phyloP scores from a whole-genome alignment of 164 flowering plant genomes.

The Malania oleifera region DNA sequence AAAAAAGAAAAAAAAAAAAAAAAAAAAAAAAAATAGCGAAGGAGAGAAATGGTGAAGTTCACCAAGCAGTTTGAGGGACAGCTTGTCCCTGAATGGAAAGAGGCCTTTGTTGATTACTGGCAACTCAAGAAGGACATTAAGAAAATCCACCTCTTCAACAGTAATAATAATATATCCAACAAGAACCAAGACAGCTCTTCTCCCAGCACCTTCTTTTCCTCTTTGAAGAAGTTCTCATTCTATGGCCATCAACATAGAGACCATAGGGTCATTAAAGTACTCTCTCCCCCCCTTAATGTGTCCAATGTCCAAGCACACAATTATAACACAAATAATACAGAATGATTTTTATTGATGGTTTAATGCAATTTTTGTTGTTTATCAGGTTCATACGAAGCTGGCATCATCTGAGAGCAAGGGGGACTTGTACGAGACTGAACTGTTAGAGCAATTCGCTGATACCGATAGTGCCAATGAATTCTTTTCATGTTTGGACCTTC shows the following conservation, averaged over 20 bases:
- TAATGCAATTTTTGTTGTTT: conserved; percentile 9
- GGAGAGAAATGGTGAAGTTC: conserved; percentile 78
- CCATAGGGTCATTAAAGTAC: conserved; percentile 71
- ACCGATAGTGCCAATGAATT: conserved; percentile 65
- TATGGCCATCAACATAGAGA: conserved; percentile 47
- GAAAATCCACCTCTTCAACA: conserved; percentile 52
- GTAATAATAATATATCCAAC: conserved; percentile 12
- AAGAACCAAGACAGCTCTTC: conserved; percentile 30
- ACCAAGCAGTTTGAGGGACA: conserved; percentile 94
- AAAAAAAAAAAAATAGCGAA: too few relatives aligned
- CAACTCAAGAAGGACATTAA: conserved; percentile 83
- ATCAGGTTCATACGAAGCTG: conserved; percentile 79
- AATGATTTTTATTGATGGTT: background rate
- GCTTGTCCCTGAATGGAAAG: conserved; percentile 97
- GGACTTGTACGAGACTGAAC: conserved; percentile 77
- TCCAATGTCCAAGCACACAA: too few relatives aligned
- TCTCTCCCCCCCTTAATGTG: conserved; percentile 6
- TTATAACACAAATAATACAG: too few relatives aligned
- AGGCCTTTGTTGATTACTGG: conserved; percentile 93
- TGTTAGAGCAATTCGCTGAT: conserved; percentile 75
- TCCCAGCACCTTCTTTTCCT: conserved; percentile 32
- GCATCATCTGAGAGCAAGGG: conserved; percentile 67
- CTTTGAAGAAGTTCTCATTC: conserved; percentile 36
- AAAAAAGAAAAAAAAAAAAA: background rate
- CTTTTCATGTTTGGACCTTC: conserved; percentile 63